Evolutionary conservation across 2,329 filamentous ascomycete species (phyloP).

Genomic region (Aschersonia sp.): DNA sequence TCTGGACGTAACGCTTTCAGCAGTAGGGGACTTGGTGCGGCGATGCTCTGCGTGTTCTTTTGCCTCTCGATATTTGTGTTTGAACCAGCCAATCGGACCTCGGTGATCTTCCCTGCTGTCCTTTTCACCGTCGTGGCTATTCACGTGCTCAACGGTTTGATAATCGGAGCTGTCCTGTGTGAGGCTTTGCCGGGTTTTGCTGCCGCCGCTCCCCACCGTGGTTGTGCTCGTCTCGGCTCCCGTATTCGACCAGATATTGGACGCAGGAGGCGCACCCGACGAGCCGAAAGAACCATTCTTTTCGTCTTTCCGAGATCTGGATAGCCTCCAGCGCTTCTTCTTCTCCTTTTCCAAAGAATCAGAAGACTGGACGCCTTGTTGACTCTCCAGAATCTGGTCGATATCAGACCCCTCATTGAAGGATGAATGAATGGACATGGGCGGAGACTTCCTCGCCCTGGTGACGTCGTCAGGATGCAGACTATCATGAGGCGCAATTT

Average conservation of each 20-base stretch:
- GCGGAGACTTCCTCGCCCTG: slow-evolving; percentile 57
- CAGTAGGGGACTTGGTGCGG: slow-evolving; percentile 41
- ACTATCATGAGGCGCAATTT: slow-evolving; percentile 25
- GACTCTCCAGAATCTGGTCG: slow-evolving; percentile 53
- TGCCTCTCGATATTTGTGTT: slow-evolving; percentile 43
- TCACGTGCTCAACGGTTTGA: slow-evolving; percentile 21
- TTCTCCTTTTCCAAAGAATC: slow-evolving; percentile 49
- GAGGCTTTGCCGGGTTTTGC: slow-evolving; percentile 32
- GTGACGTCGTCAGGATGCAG: slow-evolving; percentile 34
- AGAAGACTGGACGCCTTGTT: slow-evolving; percentile 13
- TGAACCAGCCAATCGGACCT: slow-evolving; percentile 43
- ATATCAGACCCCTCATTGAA: slow-evolving; percentile 72
- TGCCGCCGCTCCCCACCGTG: slow-evolving; percentile 49
- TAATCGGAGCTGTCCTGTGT: slow-evolving; percentile 35
- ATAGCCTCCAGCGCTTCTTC: slow-evolving; percentile 59
- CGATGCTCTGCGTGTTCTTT: slow-evolving; percentile 41
- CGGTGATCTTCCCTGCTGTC: slow-evolving; percentile 32
- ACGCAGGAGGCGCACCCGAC: slow-evolving; percentile 27
- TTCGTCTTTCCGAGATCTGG: slow-evolving; percentile 47
- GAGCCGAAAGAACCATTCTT: slow-evolving; percentile 25
- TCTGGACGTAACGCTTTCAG: slow-evolving; percentile 14
- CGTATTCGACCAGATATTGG: slow-evolving; percentile 43
- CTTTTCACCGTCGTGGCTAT: slow-evolving; percentile 21
- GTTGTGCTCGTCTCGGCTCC: slow-evolving; percentile 52
- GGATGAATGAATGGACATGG: slow-evolving; percentile 62